These are phyloP conservation scores for Penicillium frequentans DNA, from an alignment of 2,329 filamentous ascomycete genomes.

Conservation along the genomic window DNA sequence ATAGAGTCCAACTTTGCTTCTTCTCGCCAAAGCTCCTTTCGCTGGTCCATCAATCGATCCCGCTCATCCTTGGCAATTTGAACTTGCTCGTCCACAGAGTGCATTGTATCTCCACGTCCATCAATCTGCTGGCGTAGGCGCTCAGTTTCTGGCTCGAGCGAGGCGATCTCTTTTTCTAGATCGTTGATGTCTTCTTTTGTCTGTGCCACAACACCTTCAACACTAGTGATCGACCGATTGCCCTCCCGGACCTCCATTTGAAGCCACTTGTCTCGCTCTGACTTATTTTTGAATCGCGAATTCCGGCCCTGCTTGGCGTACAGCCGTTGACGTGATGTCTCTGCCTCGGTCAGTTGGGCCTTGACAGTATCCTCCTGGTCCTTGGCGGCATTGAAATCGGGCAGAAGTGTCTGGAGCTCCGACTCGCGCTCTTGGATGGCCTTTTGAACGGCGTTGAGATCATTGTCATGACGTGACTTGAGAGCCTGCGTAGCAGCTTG, in stretches of 20 bases:
- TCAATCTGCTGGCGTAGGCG: slow-evolving; percentile 71
- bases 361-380: slow-evolving; percentile 70
- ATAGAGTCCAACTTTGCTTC: slow-evolving; percentile 82
- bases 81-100: slow-evolving; percentile 70
- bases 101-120: slow-evolving; percentile 73
- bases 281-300: slow-evolving; percentile 82
- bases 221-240: slow-evolving; percentile 70
- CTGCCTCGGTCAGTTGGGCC: slow-evolving; percentile 71
- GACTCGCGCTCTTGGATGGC: slow-evolving; percentile 75
- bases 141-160: slow-evolving; percentile 71
- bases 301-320: slow-evolving; percentile 91
- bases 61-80: slow-evolving; percentile 74
- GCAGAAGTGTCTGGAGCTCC: slow-evolving; percentile 73
- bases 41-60: slow-evolving; percentile 79
- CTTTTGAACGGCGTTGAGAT: slow-evolving; percentile 69
- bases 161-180: slow-evolving; percentile 68
- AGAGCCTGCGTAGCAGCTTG: slow-evolving; percentile 75
- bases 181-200: slow-evolving; percentile 77
- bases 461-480: slow-evolving; percentile 67
- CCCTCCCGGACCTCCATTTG: slow-evolving; percentile 78
- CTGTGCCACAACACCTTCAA: slow-evolving; percentile 82
- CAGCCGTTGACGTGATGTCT: slow-evolving; percentile 73
- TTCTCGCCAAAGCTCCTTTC: slow-evolving; percentile 83
- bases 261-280: slow-evolving; percentile 82
- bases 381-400: slow-evolving; percentile 72